These are phyloP conservation scores for Penicillium samsonianum DNA, from an alignment of 495 filamentous ascomycete genomes.

Conservation along the genomic window DNA sequence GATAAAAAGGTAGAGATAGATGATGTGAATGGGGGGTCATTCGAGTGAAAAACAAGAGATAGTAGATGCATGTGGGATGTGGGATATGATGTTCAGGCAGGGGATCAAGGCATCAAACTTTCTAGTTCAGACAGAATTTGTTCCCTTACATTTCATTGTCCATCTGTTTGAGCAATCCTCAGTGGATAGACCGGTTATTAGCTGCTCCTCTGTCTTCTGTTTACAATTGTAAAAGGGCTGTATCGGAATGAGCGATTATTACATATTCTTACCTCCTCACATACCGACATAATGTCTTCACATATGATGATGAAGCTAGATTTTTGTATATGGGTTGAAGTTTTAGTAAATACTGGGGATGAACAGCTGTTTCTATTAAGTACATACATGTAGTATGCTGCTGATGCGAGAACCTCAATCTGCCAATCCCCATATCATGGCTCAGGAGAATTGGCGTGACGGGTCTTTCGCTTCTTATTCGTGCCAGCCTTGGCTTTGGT, in stretches of 20 bases:
- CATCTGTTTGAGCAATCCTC: too few species aligned
- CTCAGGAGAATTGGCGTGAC: conserved; percentile 1
- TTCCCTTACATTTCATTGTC: neutral
- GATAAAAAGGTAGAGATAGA: too few species aligned
- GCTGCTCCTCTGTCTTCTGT: neutral
- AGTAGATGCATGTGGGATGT: too few species aligned
- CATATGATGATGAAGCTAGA: neutral
- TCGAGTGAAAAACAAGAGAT: too few species aligned
- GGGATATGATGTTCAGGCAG: too few species aligned
- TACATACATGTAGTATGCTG: neutral
- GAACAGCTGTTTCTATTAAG: neutral
- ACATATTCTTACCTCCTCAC: neutral
- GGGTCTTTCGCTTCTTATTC: conserved; percentile 24
- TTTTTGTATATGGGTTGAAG: neutral
- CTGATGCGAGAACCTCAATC: neutral
- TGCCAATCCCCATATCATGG: neutral
- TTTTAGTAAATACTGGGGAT: neutral
- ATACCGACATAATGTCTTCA: too few species aligned
- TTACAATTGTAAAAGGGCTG: neutral
- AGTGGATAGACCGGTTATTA: neutral
- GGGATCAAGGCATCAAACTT: too few species aligned
- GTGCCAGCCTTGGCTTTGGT: conserved; percentile 4
- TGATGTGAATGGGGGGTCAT: too few species aligned
- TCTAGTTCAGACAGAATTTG: too few species aligned
- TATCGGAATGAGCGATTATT: neutral